Percentiles rank a stretch among this genome's conserved stretches.
phyloP scores from a whole-genome alignment of 2,329 filamentous ascomycete species.

The Fusarium begoniae region DNA sequence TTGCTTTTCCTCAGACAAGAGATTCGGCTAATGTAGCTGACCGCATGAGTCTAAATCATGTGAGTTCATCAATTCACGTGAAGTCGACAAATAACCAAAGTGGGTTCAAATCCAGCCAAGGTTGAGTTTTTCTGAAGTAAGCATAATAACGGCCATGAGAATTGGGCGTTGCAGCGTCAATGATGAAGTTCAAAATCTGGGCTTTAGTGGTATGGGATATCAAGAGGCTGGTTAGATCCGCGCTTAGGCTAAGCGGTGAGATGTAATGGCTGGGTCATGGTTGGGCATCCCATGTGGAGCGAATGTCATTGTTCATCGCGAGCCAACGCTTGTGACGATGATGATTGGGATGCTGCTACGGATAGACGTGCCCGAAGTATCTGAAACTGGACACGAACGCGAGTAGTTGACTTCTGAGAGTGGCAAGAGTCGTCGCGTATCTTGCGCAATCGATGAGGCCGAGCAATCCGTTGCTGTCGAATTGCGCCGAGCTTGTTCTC shows the following conservation, averaged over 20 bases:
- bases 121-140: neutral
- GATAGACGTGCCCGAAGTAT: neutral
- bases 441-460: slow-evolving; percentile 23
- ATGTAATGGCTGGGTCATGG: slow-evolving; percentile 12
- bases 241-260: slow-evolving; percentile 18
- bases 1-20: neutral
- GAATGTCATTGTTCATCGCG: slow-evolving; percentile 20
- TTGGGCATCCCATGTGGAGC: slow-evolving; percentile 11
- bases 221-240: slow-evolving; percentile 15
- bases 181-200: neutral
- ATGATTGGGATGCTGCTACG: neutral
- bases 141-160: neutral
- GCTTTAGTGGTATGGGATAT: neutral
- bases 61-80: slow-evolving; percentile 2
- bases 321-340: neutral
- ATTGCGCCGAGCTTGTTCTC: neutral
- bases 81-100: neutral
- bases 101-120: neutral
- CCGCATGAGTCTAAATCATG: slow-evolving; percentile 27
- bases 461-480: slow-evolving; percentile 15
- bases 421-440: slow-evolving; percentile 30
- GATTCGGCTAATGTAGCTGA: slow-evolving; percentile 14
- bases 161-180: slow-evolving; percentile 6
- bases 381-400: slow-evolving; percentile 8
- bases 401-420: slow-evolving; percentile 2